phyloP scores from a whole-genome alignment of 2,329 filamentous ascomycete species.

The Cladosporium sp. region DNA sequence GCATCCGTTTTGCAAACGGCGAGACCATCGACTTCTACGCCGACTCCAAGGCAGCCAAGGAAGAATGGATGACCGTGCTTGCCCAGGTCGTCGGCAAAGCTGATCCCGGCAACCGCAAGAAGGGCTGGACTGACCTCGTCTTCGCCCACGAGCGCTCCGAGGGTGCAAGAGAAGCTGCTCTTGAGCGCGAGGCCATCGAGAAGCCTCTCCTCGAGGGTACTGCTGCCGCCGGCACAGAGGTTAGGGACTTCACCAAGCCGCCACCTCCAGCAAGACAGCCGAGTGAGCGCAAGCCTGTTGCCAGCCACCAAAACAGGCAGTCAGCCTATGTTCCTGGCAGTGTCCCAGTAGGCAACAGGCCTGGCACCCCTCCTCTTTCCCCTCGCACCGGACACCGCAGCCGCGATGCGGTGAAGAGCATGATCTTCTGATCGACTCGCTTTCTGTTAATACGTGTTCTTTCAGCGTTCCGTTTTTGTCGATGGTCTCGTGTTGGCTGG shows the following conservation, averaged over 20 bases:
- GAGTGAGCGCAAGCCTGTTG: constrained; percentile 27
- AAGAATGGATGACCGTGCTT: constrained; percentile 90
- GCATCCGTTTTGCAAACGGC: constrained; percentile 96
- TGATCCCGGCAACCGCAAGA: constrained; percentile 49
- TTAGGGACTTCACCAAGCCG: constrained; percentile 33
- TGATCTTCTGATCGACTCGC: constrained; percentile 35
- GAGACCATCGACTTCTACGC: constrained; percentile 99
- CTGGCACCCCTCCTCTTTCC: constrained; percentile 37
- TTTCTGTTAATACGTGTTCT: neutral
- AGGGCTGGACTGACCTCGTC: constrained; percentile 60
- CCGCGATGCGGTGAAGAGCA: constrained; percentile 40
- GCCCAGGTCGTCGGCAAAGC: constrained; percentile 67
- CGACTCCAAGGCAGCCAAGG: constrained; percentile 82
- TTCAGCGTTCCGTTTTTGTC: neutral
- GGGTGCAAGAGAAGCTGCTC: constrained; percentile 7
- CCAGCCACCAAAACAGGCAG: constrained; percentile 8
- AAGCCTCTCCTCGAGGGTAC: constrained; percentile 12
- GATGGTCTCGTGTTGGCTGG: neutral
- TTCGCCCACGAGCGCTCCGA: constrained; percentile 45
- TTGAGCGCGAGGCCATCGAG: constrained; percentile 14
- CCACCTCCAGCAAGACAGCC: constrained; percentile 12
- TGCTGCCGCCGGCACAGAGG: constrained; percentile 20
- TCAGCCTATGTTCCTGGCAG: constrained; percentile 29
- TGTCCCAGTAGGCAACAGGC: constrained; percentile 30
- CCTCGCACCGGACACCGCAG: constrained; percentile 32